A percentile compares a stretch with the other conserved stretches of the same genome.
Evolutionary conservation across 2,329 filamentous ascomycete genomes (phyloP).

Genomic region (Monosporascus sp.): DNA sequence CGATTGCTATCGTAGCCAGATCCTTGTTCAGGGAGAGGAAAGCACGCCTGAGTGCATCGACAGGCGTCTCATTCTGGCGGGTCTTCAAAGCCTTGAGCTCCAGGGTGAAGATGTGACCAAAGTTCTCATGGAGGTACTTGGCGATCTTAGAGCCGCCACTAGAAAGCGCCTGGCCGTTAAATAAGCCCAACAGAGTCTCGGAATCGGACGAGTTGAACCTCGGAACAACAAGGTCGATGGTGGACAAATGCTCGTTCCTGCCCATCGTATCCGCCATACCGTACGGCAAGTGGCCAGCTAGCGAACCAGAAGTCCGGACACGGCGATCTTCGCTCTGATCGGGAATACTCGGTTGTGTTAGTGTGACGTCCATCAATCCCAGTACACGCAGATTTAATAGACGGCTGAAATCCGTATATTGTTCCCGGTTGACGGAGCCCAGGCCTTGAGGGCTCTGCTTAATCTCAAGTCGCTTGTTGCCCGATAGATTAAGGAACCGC

Average conservation of each 20-base stretch:
- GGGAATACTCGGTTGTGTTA: conserved; percentile 87
- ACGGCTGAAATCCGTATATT: conserved; percentile 83
- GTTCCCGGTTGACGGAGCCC: conserved; percentile 57
- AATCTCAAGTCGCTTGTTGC: conserved; percentile 95
- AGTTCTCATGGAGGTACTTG: conserved; percentile 95
- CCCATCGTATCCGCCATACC: conserved; percentile 97
- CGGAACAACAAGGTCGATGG: conserved; percentile 91
- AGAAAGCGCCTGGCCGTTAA: conserved; percentile 87
- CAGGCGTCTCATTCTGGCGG: conserved; percentile 66
- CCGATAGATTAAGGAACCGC: conserved; percentile 91
- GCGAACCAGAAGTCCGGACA: conserved; percentile 92
- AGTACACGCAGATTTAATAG: conserved; percentile 80
- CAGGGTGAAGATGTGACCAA: conserved; percentile 75
- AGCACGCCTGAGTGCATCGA: conserved; percentile 78
- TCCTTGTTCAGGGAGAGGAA: conserved; percentile 94
- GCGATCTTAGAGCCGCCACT: conserved; percentile 92
- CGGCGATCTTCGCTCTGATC: conserved; percentile 93
- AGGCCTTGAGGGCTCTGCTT: conserved; percentile 57
- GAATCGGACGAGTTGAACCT: conserved; percentile 85
- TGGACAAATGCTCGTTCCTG: conserved; percentile 89
- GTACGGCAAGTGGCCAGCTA: conserved; percentile 86
- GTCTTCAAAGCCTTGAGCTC: conserved; percentile 73
- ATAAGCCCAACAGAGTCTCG: conserved; percentile 88
- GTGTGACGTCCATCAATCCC: conserved; percentile 95
- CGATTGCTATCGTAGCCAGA: conserved; percentile 76